A percentile compares a stretch with the other conserved stretches of the same genome.
These are phyloP conservation scores for Dryas octopetala DNA, from an alignment of 306 rosid genomes.

Conservation along the genomic window DNA sequence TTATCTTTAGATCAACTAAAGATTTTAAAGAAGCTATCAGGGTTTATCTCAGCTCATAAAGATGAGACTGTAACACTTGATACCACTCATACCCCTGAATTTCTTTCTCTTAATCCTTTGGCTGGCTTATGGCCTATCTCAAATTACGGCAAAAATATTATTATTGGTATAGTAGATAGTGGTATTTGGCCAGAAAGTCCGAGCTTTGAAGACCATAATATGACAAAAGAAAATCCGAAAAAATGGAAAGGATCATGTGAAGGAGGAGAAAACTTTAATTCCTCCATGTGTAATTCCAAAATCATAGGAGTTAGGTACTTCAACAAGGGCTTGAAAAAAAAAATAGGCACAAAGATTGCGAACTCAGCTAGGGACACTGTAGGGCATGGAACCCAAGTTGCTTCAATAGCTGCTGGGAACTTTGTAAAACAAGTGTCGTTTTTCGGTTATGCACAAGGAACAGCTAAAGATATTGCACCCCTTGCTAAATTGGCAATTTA, in stretches of 20 bases:
- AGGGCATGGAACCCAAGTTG: slow-evolving; percentile 19
- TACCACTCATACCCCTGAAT: slow-evolving; percentile 9
- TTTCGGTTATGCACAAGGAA: slow-evolving; percentile 12
- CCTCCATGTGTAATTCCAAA: neutral
- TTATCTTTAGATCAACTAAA: slow-evolving; percentile 2
- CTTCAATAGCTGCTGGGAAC: slow-evolving; percentile 14
- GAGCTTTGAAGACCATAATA: neutral
- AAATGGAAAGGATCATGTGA: neutral
- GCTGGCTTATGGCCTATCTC: slow-evolving; percentile 11
- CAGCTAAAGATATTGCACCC: slow-evolving; percentile 11
- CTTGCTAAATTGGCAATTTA: slow-evolving; percentile 12
- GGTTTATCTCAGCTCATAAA: neutral
- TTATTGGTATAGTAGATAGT: too few relatives aligned
- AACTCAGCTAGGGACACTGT: neutral
- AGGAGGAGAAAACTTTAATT: neutral
- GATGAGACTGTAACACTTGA: neutral
- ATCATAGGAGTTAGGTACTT: slow-evolving; percentile 21
- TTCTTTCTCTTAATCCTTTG: slow-evolving; percentile 17
- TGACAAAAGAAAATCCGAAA: neutral
- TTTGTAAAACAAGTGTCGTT: neutral
- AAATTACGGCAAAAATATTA: too few relatives aligned
- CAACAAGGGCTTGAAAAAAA: slow-evolving; percentile 9
- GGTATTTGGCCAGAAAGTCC: too few relatives aligned
- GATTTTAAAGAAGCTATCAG: neutral
- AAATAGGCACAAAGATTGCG: neutral